Conservation (phyloP, 192 early-diverging fungal genomes). For the Chytriomyces sp. region DNA sequence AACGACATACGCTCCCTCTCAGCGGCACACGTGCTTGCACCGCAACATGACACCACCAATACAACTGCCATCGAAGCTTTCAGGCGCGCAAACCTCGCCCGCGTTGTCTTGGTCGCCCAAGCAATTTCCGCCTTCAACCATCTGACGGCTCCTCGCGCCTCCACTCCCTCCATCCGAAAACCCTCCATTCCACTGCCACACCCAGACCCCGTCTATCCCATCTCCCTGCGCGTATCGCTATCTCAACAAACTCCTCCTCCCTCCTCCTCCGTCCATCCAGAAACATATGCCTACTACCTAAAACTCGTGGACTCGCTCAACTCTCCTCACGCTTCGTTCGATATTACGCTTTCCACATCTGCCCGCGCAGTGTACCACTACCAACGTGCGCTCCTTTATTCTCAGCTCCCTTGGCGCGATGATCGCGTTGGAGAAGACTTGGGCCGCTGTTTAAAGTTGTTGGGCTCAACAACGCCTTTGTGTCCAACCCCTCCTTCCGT, state of each 20-base stretch:
- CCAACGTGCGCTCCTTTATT: conserved; percentile 9
- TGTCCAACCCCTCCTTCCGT: not conserved
- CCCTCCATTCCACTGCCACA: not conserved
- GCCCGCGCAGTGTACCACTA: conserved; percentile 20
- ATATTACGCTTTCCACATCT: conserved; percentile 2
- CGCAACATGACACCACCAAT: not conserved
- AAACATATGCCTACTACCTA: not conserved
- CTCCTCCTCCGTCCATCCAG: not conserved
- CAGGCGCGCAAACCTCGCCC: not conserved
- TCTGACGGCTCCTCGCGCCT: not conserved
- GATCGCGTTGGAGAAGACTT: conserved; percentile 24
- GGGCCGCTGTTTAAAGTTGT: conserved; percentile 1
- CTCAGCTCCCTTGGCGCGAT: conserved; percentile 26
- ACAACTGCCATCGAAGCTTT: not conserved
- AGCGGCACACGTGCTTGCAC: not conserved
- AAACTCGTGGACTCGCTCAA: conserved; percentile 4
- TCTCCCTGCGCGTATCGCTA: not conserved
- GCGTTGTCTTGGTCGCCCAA: not conserved
- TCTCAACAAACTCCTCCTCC: not conserved
- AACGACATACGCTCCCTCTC: not conserved
- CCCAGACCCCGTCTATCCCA: not conserved
- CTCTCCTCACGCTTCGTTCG: conserved; percentile 17
- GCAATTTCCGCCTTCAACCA: not conserved
- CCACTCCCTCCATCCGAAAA: not conserved
- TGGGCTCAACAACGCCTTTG: too few species aligned